These are phyloP conservation scores for Torrubiellomyces zombiae DNA, from an alignment of 2,329 filamentous ascomycete genomes.

Conservation along the genomic window DNA sequence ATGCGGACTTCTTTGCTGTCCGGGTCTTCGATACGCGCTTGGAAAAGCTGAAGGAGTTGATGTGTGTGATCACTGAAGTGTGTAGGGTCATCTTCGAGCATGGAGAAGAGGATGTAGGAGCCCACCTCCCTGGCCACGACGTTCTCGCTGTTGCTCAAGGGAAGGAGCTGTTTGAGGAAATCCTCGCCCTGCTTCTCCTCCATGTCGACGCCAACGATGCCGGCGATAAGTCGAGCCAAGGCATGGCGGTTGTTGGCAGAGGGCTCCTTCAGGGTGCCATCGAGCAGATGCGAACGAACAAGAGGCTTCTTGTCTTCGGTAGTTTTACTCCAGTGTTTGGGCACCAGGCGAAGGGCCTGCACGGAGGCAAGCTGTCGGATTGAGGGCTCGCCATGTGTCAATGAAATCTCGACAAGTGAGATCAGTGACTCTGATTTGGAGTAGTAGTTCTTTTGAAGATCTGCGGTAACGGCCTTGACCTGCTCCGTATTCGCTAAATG, in stretches of 20 bases:
- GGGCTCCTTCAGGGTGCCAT: conserved; percentile 68
- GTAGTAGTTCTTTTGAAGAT: conserved; percentile 89
- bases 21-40: conserved; percentile 73
- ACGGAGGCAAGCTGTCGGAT: conserved; percentile 84
- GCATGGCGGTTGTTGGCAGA: conserved; percentile 67
- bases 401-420: conserved; percentile 74
- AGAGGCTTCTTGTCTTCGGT: conserved; percentile 59
- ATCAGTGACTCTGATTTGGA: conserved; percentile 68
- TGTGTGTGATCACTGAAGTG: conserved; percentile 67
- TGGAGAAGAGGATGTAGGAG: conserved; percentile 82
- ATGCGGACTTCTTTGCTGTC: conserved; percentile 85
- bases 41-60: conserved; percentile 70
- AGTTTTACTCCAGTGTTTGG: conserved; percentile 71
- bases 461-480: conserved; percentile 77
- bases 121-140: conserved; percentile 76
- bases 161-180: conserved; percentile 61
- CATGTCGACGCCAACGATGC: conserved; percentile 73
- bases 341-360: conserved; percentile 67
- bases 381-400: conserved; percentile 54
- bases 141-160: conserved; percentile 58
- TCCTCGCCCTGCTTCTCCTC: conserved; percentile 59
- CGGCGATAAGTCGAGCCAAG: conserved; percentile 71
- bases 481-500: conserved; percentile 79
- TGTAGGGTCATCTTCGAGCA: conserved; percentile 76
- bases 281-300: conserved; percentile 67